Percentiles rank a stretch among this genome's conserved stretches.
Evolutionary conservation across 2,329 filamentous ascomycete species (phyloP).

Genomic region (Periconia macrospinosa): DNA sequence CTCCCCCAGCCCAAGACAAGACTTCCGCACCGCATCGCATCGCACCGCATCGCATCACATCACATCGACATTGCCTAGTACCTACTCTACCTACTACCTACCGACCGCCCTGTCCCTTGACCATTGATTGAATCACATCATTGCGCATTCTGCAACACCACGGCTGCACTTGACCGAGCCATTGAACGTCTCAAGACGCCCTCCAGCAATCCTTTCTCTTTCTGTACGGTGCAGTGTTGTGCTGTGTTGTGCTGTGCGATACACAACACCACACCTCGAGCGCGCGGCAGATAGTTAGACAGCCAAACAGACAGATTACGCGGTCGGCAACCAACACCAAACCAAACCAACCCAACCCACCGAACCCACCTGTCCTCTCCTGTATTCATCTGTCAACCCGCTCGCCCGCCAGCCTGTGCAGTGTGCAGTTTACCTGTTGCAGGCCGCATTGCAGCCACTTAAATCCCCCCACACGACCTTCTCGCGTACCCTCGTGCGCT

Average conservation of each 20-base stretch:
- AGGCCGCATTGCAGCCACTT: not conserved
- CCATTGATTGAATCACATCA: too few species aligned
- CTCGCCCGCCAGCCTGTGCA: not conserved
- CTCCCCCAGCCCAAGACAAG: too few species aligned
- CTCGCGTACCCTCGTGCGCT: not conserved
- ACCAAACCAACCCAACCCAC: not conserved
- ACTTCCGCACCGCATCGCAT: too few species aligned
- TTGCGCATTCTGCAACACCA: too few species aligned
- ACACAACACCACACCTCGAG: too few species aligned
- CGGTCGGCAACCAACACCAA: not conserved
- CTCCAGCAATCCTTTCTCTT: too few species aligned
- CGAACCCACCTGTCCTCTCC: too few species aligned
- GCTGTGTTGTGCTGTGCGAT: not conserved
- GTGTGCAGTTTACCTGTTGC: not conserved
- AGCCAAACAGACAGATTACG: not conserved
- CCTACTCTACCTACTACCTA: too few species aligned
- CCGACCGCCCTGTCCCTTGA: too few species aligned
- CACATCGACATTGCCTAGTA: not conserved
- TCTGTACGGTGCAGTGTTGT: too few species aligned
- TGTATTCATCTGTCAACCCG: too few species aligned
- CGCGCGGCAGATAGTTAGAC: not conserved
- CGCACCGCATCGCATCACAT: too few species aligned
- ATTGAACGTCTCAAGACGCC: not conserved
- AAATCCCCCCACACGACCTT: not conserved
- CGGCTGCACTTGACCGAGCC: not conserved